Evolutionary conservation across 2,329 filamentous ascomycete genomes (phyloP).

Genomic region (Fusarium longipes): DNA sequence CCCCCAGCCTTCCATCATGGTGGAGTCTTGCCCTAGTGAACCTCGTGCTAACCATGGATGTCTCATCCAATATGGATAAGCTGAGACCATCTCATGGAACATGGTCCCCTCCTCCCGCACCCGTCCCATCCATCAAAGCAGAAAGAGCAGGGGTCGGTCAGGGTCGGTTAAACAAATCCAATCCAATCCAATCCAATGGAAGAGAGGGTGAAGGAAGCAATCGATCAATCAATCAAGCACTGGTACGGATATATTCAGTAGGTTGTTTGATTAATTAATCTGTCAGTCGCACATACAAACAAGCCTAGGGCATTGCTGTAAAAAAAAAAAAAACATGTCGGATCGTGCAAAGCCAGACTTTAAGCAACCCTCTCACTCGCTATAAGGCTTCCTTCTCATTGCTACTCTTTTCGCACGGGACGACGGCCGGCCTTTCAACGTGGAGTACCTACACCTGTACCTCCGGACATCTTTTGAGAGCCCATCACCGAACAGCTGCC

Average conservation of each 20-base stretch:
- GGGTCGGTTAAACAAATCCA: slow-evolving; percentile 41
- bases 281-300: not conserved
- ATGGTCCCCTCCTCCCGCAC: slow-evolving; percentile 43
- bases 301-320: not conserved
- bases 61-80: slow-evolving; percentile 24
- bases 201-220: slow-evolving; percentile 12
- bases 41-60: slow-evolving; percentile 43
- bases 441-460: not conserved
- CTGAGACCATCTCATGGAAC: slow-evolving; percentile 28
- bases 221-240: slow-evolving; percentile 28
- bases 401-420: not conserved
- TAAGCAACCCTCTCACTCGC: slow-evolving; percentile 23
- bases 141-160: slow-evolving; percentile 23
- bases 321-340: not conserved
- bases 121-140: slow-evolving; percentile 34
- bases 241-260: not conserved
- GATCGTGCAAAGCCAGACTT: not conserved
- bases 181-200: slow-evolving; percentile 30
- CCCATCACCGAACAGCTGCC: slow-evolving; percentile 28
- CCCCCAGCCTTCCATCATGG: slow-evolving; percentile 23
- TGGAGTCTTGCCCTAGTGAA: slow-evolving; percentile 30
- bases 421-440: not conserved
- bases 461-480: not conserved
- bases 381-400: slow-evolving; percentile 13
- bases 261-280: not conserved